These are phyloP conservation scores for Pseudonitzschia pungens DNA, from an alignment of 108 stramenopile genomes.

Conservation along the genomic window DNA sequence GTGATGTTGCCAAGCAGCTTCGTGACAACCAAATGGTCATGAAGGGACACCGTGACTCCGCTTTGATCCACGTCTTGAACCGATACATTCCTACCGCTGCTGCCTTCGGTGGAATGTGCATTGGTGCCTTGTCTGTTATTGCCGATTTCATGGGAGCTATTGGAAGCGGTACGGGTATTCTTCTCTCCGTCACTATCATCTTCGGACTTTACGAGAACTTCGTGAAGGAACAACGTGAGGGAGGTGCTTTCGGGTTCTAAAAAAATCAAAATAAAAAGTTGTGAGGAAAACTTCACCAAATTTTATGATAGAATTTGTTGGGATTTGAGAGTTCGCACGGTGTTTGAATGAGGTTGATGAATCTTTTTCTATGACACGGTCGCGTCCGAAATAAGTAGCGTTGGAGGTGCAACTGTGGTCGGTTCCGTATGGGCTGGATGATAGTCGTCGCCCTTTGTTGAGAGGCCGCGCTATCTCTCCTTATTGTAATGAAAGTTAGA, in stretches of 20 bases:
- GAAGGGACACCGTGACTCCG: slow-evolving; percentile 97
- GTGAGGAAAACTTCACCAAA: not conserved
- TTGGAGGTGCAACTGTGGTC: slow-evolving; percentile 81
- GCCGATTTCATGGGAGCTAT: slow-evolving; percentile 99
- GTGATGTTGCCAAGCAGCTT: slow-evolving; percentile 99
- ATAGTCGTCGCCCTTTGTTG: slow-evolving; percentile 63
- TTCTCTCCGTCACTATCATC: slow-evolving; percentile 98
- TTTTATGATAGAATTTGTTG: not conserved
- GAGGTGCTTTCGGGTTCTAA: slow-evolving; percentile 74
- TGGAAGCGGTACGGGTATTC: slow-evolving; percentile 97
- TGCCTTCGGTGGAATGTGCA: slow-evolving; percentile 99
- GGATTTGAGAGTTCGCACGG: not conserved
- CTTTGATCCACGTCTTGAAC: slow-evolving; percentile 95
- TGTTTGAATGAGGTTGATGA: not conserved
- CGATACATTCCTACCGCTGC: slow-evolving; percentile 99
- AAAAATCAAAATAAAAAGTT: slow-evolving; percentile 7
- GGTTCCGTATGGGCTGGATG: slow-evolving; percentile 82
- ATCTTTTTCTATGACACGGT: slow-evolving; percentile 44
- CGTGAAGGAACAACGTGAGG: slow-evolving; percentile 81
- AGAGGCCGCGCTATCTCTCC: slow-evolving; percentile 55
- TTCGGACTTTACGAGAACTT: slow-evolving; percentile 97
- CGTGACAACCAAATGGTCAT: slow-evolving; percentile 98
- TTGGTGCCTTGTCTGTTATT: slow-evolving; percentile 95
- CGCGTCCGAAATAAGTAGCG: slow-evolving; percentile 76
- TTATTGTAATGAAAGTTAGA: slow-evolving; percentile 44